Evolutionary conservation across 441 rosid genomes (phyloP), one percentile per base, ranked within the genome.

Genomic region (Arabidopsis lyrata): DNA sequence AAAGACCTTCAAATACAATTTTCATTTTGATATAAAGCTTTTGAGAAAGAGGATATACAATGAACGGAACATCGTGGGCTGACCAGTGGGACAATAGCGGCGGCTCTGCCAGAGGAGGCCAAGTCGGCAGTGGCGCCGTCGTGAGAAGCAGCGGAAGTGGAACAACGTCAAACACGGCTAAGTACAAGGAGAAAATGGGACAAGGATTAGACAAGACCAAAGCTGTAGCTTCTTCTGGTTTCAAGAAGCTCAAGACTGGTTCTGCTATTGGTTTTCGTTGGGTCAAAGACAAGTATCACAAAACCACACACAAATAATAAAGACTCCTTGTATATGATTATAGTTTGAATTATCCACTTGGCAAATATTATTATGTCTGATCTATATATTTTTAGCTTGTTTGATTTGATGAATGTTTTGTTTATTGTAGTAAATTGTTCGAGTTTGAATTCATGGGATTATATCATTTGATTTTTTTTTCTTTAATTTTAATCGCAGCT

Each of bases 211-310:
- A 67, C 11, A 92, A 88, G 83, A 90, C 96, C 10, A 92, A 92
- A 74, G 44, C 87, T 3, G 86, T 74, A 38, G 92, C 97, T 66
- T 81, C 93, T 20, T 82, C 84, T 50, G 93, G 96, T 6, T 41
- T 82, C 34, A 88, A 82, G 84, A 92, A 92, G 85, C 84, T 92
- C 34, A 92, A 88, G 71, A 76, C 77, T 68, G 96, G 97, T 0
- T 86, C 93, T 52, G 80, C 86, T 11, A n/a, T 78, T 11, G 95
- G 93, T 9, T 60, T 92, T 50, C 87, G 79, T 38, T 92, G 97
- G 97, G 86, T 90, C 73, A 92, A 92, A 79, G 84, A 85, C 63
- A 92, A 92, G 87, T 90, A 77, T 81, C 92, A 87, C 16, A 88
- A 86, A 74, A 74, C 87, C 68, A 82, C 88, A 57, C 84, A 81